Evolutionary conservation across 106 monocot genomes (phyloP).

Genomic region (Xerophyta viscosa): DNA sequence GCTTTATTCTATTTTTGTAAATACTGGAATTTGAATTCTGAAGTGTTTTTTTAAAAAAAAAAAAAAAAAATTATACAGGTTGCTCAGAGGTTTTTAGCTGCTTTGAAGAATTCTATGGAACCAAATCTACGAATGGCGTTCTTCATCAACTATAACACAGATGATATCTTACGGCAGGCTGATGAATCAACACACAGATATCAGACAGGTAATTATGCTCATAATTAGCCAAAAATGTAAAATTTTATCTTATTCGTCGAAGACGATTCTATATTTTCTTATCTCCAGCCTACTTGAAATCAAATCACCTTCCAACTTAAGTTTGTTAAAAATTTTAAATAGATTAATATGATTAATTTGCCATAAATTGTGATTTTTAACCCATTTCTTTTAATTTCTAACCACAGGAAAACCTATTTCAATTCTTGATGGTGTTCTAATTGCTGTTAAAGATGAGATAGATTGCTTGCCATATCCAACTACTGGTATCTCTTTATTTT

Average conservation of each 20-base stretch:
- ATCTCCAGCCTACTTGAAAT: too few species aligned
- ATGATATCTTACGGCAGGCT: conserved; percentile 66
- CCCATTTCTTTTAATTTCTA: not conserved
- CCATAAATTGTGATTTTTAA: too few species aligned
- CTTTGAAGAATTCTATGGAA: conserved; percentile 41
- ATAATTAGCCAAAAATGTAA: too few species aligned
- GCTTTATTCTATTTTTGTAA: too few species aligned
- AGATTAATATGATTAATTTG: too few species aligned
- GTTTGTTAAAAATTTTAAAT: too few species aligned
- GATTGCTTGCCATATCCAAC: conserved; percentile 90
- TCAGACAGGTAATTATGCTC: conserved; percentile 45
- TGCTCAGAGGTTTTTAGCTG: conserved; percentile 51
- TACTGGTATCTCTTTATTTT: conserved; percentile 46
- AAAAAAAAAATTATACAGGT: conserved; percentile 31
- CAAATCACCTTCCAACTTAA: too few species aligned
- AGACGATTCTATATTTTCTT: too few species aligned
- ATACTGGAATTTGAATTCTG: too few species aligned
- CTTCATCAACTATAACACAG: conserved; percentile 51
- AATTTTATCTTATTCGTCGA: too few species aligned
- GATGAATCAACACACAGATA: conserved; percentile 61
- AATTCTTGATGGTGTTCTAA: conserved; percentile 65
- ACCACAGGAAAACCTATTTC: conserved; percentile 61
- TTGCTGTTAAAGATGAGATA: conserved; percentile 90
- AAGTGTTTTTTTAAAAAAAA: not conserved
- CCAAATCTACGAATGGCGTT: conserved; percentile 57